These are phyloP conservation scores for Penicillium salamii DNA, from an alignment of 495 filamentous ascomycete species.

Conservation along the genomic window DNA sequence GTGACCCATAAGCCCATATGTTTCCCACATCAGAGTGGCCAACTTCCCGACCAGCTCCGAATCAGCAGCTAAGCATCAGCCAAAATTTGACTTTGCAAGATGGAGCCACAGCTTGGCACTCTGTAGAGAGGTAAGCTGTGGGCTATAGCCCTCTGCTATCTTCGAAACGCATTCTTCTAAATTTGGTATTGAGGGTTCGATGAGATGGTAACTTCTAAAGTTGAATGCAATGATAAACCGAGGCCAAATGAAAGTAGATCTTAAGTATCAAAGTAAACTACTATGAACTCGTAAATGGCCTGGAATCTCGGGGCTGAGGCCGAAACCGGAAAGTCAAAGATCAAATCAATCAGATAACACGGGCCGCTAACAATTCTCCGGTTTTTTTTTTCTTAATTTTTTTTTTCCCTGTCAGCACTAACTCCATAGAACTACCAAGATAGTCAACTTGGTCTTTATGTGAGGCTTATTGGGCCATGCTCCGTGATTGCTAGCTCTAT, in stretches of 20 bases:
- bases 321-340: not conserved
- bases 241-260: too few species aligned
- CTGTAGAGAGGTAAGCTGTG: too few species aligned
- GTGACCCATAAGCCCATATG: not conserved
- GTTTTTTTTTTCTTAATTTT: not conserved
- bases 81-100: not conserved
- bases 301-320: not conserved
- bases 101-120: not conserved
- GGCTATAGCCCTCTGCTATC: too few species aligned
- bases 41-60: not conserved
- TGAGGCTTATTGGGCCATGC: too few species aligned
- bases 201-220: too few species aligned
- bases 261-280: too few species aligned
- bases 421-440: not conserved
- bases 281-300: too few species aligned
- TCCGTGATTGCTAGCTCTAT: too few species aligned
- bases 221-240: too few species aligned
- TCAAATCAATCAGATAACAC: conserved; percentile 15
- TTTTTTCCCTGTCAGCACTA: not conserved
- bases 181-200: too few species aligned
- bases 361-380: too few species aligned
- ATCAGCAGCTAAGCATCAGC: not conserved
- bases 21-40: not conserved
- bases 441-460: too few species aligned
- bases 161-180: not conserved